Evolutionary conservation across 1,139 yeast species (phyloP).

Genomic region (Sugiyamaella novakii): DNA sequence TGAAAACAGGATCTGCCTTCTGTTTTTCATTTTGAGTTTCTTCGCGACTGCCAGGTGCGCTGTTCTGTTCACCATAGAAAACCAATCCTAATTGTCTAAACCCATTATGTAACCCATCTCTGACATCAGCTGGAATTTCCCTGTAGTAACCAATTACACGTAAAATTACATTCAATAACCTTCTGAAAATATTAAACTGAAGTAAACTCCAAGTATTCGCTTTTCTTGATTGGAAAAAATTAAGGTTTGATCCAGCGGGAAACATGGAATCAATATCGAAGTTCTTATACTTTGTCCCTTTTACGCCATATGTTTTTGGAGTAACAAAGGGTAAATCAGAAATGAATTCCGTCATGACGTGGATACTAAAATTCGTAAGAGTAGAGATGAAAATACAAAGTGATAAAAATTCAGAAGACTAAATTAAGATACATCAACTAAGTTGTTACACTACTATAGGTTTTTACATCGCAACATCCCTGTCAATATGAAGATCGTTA

Average conservation of each 20-base stretch:
- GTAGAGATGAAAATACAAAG: no score
- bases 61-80: neutral
- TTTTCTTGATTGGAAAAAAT: constrained; percentile 16
- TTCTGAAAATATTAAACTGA: constrained; percentile 31
- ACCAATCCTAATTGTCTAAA: constrained; percentile 5
- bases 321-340: constrained; percentile 18
- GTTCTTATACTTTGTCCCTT: constrained; percentile 31
- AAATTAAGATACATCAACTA: no score
- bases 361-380: no score
- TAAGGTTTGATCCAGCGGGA: constrained; percentile 34
- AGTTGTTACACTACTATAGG: no score
- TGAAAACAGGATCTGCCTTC: neutral
- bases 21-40: neutral
- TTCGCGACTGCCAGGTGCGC: neutral
- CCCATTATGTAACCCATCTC: constrained; percentile 4
- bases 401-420: no score
- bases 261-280: constrained; percentile 34
- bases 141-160: constrained; percentile 22
- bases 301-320: constrained; percentile 34
- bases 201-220: constrained; percentile 31
- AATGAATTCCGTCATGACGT: neutral
- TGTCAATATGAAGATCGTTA: no score
- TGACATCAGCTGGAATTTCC: neutral
- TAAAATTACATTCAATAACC: constrained; percentile 24
- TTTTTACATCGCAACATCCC: no score